A percentile compares a stretch with the other conserved stretches of the same genome.
Evolutionary conservation across 805 yeast species (phyloP).

Genomic region (Blastobotrys mokoenaii): DNA sequence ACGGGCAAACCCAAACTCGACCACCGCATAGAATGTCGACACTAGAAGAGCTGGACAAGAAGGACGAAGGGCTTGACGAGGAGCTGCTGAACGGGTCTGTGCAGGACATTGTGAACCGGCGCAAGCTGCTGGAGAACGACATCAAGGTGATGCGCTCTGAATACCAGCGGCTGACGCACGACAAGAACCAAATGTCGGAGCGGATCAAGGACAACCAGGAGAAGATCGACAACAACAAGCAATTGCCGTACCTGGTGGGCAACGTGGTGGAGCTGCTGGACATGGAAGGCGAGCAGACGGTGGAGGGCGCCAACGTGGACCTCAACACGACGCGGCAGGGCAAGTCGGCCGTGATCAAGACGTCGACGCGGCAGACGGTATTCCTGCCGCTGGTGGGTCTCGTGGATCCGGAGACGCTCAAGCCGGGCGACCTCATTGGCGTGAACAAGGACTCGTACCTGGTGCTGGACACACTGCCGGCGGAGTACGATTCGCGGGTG

Average conservation of each 20-base stretch:
- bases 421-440: slow-evolving; percentile 97
- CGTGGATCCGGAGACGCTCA: slow-evolving; percentile 83
- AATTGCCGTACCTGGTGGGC: slow-evolving; percentile 91
- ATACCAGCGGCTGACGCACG: slow-evolving; percentile 82
- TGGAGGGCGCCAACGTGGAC: slow-evolving; percentile 94
- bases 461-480: slow-evolving; percentile 87
- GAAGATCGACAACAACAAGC: slow-evolving; percentile 90
- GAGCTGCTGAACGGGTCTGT: slow-evolving; percentile 76
- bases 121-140: slow-evolving; percentile 85
- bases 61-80: slow-evolving; percentile 59
- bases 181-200: slow-evolving; percentile 84
- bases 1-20: neutral
- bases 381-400: slow-evolving; percentile 92
- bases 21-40: slow-evolving; percentile 55
- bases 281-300: slow-evolving; percentile 65
- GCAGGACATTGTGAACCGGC: slow-evolving; percentile 74
- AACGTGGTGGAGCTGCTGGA: slow-evolving; percentile 92
- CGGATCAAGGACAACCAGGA: slow-evolving; percentile 93
- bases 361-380: slow-evolving; percentile 95
- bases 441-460: slow-evolving; percentile 95
- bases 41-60: slow-evolving; percentile 69
- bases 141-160: slow-evolving; percentile 92
- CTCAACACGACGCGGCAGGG: slow-evolving; percentile 86
- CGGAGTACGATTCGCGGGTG: slow-evolving; percentile 95
- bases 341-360: slow-evolving; percentile 95